These are phyloP conservation scores for Fagus sylvatica DNA, from an alignment of 306 rosid species.

Conservation along the genomic window DNA sequence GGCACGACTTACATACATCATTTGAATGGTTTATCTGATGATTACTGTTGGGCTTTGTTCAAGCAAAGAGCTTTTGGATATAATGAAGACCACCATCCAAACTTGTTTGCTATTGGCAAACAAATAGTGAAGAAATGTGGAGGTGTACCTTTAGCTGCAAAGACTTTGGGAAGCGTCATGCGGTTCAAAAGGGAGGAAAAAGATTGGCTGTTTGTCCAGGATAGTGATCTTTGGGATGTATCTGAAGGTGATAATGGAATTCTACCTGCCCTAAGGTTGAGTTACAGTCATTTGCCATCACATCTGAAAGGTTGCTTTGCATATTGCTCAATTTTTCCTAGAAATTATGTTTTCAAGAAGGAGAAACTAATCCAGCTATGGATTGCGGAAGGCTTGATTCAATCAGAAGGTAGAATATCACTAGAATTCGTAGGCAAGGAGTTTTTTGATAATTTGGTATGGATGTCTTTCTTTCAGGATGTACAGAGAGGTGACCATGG, in stretches of 20 bases:
- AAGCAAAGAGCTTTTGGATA: constrained; percentile 12
- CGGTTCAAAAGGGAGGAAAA: constrained; percentile 19
- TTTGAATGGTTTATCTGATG: constrained; percentile 2
- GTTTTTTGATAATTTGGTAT: constrained; percentile 23
- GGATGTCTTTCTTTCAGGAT: constrained; percentile 37
- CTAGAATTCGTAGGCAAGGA: constrained; percentile 24
- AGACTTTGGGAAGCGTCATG: constrained; percentile 31
- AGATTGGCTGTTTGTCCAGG: constrained; percentile 33
- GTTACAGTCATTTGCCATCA: constrained; percentile 19
- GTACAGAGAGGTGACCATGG: neutral
- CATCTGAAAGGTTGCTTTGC: constrained; percentile 32
- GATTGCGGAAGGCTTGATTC: constrained; percentile 32
- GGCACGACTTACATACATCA: constrained; percentile 3
- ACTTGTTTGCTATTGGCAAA: constrained; percentile 6
- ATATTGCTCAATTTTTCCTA: constrained; percentile 31
- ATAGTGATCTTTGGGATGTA: constrained; percentile 19
- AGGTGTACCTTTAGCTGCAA: constrained; percentile 38
- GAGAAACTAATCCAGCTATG: constrained; percentile 31
- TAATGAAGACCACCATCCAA: neutral
- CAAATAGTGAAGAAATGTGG: constrained; percentile 38
- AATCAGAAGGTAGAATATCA: neutral
- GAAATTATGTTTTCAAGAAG: constrained; percentile 27
- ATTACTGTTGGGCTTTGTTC: constrained; percentile 19
- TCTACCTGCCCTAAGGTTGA: constrained; percentile 20
- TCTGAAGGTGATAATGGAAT: constrained; percentile 21